Conservation (phyloP, 192 early-diverging fungal species). For the Coemansia aciculifera region DNA sequence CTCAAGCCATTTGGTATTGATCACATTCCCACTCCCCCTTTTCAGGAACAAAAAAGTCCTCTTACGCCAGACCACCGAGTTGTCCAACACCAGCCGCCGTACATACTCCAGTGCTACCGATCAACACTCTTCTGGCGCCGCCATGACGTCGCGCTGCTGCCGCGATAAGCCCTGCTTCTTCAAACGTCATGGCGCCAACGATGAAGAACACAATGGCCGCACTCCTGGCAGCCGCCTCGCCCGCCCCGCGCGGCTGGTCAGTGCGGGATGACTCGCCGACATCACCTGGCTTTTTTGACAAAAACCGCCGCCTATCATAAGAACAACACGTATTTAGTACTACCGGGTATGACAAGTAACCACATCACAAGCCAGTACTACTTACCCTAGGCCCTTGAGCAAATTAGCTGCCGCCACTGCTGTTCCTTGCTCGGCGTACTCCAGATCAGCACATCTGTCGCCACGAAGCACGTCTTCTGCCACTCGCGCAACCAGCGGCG, state of each 20-base stretch:
- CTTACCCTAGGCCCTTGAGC: constrained; percentile 54
- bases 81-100: constrained; percentile 2
- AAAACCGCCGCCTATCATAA: constrained; percentile 40
- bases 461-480: constrained; percentile 30
- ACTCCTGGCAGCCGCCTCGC: constrained; percentile 28
- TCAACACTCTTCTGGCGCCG: constrained; percentile 26
- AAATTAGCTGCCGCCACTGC: constrained; percentile 34
- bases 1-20: background rate
- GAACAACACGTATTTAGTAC: background rate
- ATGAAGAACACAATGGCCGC: constrained; percentile 39
- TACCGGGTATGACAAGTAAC: background rate
- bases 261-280: constrained; percentile 1
- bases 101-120: constrained; percentile 29
- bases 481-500: constrained; percentile 27
- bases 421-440: constrained; percentile 40
- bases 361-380: background rate
- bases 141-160: constrained; percentile 28
- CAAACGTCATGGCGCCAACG: constrained; percentile 48
- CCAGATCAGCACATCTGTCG: constrained; percentile 19
- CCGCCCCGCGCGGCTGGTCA: constrained; percentile 17
- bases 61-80: background rate
- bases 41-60: background rate
- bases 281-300: constrained; percentile 25
- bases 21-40: background rate
- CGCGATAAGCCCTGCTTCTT: constrained; percentile 30